phyloP scores from a whole-genome alignment of 2,329 filamentous ascomycete species.

The Byssochlamys sp. region DNA sequence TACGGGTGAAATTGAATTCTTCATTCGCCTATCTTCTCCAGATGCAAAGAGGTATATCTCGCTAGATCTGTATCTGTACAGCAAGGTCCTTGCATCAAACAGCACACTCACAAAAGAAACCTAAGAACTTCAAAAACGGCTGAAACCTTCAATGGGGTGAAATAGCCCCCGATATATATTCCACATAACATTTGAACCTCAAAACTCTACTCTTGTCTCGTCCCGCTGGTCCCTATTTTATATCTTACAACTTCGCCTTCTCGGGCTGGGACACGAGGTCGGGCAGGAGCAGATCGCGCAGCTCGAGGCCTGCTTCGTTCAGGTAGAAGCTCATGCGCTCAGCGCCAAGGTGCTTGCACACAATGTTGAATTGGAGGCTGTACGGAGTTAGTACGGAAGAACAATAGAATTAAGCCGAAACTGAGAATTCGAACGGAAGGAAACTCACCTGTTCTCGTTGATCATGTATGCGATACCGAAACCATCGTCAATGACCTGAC shows the following conservation, averaged over 20 bases:
- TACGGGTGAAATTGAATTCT: not conserved
- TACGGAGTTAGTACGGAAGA: constrained; percentile 6
- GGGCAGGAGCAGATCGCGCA: constrained; percentile 75
- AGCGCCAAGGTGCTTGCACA: constrained; percentile 82
- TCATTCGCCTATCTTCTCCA: no score
- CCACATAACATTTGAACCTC: not conserved
- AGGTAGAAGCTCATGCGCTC: constrained; percentile 93
- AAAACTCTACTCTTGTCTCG: not conserved
- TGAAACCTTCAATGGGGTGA: no score
- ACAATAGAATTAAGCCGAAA: not conserved
- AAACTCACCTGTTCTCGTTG: constrained; percentile 77
- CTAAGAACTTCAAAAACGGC: no score
- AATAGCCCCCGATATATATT: not conserved
- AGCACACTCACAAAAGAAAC: no score
- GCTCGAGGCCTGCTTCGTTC: constrained; percentile 82
- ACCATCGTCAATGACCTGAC: constrained; percentile 88
- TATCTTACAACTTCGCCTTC: constrained; percentile 73
- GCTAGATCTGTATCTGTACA: no score
- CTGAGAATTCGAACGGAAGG: not conserved
- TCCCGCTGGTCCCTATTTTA: constrained; percentile 25
- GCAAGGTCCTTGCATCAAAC: no score
- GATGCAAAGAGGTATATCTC: no score
- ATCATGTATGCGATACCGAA: constrained; percentile 99
- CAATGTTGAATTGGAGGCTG: constrained; percentile 95
- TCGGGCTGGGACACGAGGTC: constrained; percentile 57